phyloP scores from a whole-genome alignment of 2,329 filamentous ascomycete genomes.

The Pseudocercospora fuligena region DNA sequence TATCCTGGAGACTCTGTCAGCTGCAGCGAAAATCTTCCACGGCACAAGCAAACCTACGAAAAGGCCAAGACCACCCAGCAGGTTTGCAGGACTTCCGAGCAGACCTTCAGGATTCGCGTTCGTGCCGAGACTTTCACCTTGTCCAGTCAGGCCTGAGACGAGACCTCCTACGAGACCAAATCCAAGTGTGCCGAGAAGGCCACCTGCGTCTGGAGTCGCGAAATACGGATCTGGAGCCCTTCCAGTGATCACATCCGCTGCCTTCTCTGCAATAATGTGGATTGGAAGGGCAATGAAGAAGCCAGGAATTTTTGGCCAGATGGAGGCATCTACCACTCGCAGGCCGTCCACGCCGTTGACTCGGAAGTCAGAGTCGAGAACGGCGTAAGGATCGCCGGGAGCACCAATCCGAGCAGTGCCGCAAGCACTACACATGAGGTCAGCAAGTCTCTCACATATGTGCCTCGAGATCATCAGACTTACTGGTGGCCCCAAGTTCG shows the following conservation, averaged over 20 bases:
- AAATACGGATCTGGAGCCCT: constrained; percentile 7
- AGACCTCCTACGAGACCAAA: background rate
- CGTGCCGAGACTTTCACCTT: constrained; percentile 1
- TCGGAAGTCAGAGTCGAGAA: constrained; percentile 61
- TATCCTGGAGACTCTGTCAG: background rate
- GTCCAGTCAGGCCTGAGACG: background rate
- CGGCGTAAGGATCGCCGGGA: constrained; percentile 58
- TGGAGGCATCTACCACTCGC: constrained; percentile 66
- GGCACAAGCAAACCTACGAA: background rate
- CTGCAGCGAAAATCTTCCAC: background rate
- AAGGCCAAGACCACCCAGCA: constrained; percentile 4
- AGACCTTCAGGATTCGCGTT: constrained; percentile 4
- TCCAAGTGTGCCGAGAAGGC: constrained; percentile 1
- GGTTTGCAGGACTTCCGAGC: background rate
- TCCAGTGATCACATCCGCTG: constrained; percentile 59
- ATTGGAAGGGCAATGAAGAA: constrained; percentile 56
- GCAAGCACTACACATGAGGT: constrained; percentile 44
- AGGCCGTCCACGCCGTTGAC: constrained; percentile 61
- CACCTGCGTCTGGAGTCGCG: constrained; percentile 4
- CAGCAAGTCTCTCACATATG: background rate
- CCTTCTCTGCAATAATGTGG: constrained; percentile 66
- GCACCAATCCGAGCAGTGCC: constrained; percentile 62
- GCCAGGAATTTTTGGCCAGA: constrained; percentile 62
- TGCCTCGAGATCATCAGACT: background rate
- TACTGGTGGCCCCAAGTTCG: constrained; percentile 63